Conservation (phyloP, 2,329 filamentous ascomycete genomes). For the Phialemonium atrogriseum region DNA sequence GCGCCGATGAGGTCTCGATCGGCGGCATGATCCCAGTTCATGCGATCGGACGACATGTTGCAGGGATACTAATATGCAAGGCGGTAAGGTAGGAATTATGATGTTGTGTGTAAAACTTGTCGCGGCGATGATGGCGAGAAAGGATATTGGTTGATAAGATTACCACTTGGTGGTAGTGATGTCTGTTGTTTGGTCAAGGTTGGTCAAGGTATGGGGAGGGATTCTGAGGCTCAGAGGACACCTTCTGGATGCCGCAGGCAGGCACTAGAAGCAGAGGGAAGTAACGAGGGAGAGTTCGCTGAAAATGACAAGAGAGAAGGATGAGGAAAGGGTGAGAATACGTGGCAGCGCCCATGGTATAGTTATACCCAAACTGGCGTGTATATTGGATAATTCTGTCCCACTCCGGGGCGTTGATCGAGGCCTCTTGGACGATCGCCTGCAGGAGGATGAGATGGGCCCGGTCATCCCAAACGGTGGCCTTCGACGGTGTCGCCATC, state of each 20-base stretch:
- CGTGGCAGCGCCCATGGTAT: conserved; percentile 31
- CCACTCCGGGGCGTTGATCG: conserved; percentile 13
- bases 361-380: conserved; percentile 26
- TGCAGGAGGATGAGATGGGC: conserved; percentile 25
- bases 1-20: conserved; percentile 20
- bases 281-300: no score
- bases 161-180: no score
- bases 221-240: conserved; percentile 1
- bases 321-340: conserved; percentile 17
- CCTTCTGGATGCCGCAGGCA: no score
- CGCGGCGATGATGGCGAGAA: neutral
- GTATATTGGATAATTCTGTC: conserved; percentile 13
- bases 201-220: no score
- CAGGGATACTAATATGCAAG: no score
- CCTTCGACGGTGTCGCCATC: conserved; percentile 11
- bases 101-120: no score
- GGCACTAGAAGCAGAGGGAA: no score
- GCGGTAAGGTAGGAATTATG: no score
- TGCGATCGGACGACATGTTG: conserved; percentile 6
- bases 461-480: conserved; percentile 17
- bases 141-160: no score
- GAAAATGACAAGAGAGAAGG: conserved; percentile 2
- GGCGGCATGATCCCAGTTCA: conserved; percentile 17
- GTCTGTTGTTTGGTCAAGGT: no score
- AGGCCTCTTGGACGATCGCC: conserved; percentile 21